Evolutionary conservation across 2,329 filamentous ascomycete genomes (phyloP).

Genomic region (Trichoderma sp.): DNA sequence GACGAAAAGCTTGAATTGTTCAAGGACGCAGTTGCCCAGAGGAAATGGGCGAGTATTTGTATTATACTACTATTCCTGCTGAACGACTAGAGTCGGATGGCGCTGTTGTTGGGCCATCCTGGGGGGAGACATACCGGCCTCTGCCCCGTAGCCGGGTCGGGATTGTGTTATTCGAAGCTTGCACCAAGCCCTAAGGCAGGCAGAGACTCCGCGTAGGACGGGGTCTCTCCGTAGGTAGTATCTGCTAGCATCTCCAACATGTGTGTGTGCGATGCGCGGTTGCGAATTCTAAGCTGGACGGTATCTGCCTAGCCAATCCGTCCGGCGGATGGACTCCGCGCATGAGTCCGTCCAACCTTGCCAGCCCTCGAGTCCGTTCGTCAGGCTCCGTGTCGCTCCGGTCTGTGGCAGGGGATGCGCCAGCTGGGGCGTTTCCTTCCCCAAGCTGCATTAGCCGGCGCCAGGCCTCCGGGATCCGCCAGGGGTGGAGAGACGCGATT

Average conservation of each 20-base stretch:
- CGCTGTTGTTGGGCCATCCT: slow-evolving; percentile 19
- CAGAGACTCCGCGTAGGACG: neutral
- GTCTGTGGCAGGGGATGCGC: slow-evolving; percentile 19
- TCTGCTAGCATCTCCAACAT: no score
- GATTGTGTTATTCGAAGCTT: neutral
- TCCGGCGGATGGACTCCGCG: neutral
- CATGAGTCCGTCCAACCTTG: slow-evolving; percentile 7
- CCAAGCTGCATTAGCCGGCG: slow-evolving; percentile 25
- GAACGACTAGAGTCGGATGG: slow-evolving; percentile 14
- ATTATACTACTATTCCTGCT: slow-evolving; percentile 14
- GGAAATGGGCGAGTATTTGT: slow-evolving; percentile 17
- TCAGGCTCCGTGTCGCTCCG: slow-evolving; percentile 18
- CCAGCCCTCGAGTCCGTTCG: neutral
- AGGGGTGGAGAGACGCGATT: slow-evolving; percentile 8
- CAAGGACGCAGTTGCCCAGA: neutral
- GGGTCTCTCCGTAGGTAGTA: neutral
- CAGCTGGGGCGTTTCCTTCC: slow-evolving; percentile 9
- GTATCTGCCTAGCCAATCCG: neutral
- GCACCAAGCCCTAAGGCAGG: no score
- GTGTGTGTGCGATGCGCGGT: neutral
- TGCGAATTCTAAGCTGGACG: neutral
- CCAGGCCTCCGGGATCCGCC: slow-evolving; percentile 24
- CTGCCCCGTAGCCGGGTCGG: neutral
- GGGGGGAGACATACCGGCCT: slow-evolving; percentile 12
- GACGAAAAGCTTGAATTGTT: neutral